A percentile compares a stretch with the other conserved stretches of the same genome.
Evolutionary conservation across 805 yeast genomes (phyloP).

Genomic region (Wickerhamomyces queroliae): DNA sequence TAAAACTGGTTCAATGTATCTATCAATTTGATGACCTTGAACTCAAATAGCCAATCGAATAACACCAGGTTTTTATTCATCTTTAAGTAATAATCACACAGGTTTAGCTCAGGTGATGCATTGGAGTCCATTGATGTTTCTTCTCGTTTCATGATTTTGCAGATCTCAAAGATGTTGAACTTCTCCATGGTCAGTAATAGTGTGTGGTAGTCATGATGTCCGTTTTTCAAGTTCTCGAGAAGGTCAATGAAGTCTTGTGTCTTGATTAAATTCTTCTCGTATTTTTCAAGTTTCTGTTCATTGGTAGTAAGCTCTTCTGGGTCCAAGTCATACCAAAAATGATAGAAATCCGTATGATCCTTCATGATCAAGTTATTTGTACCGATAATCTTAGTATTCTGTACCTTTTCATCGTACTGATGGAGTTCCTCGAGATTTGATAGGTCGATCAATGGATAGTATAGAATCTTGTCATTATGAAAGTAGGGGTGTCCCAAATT

Average conservation of each 20-base stretch:
- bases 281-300: constrained; percentile 4
- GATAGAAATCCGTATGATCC: constrained; percentile 50
- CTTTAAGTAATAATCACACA: constrained; percentile 25
- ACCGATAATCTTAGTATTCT: constrained; percentile 45
- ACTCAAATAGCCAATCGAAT: constrained; percentile 28
- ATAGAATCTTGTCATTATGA: constrained; percentile 34
- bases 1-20: constrained; percentile 13
- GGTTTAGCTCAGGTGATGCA: constrained; percentile 13
- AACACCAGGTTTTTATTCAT: constrained; percentile 26
- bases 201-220: constrained; percentile 24
- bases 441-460: constrained; percentile 57
- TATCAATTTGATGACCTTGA: constrained; percentile 18
- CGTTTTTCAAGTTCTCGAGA: constrained; percentile 6
- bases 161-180: constrained; percentile 26
- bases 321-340: constrained; percentile 57
- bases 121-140: constrained; percentile 5
- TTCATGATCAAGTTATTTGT: constrained; percentile 64
- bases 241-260: constrained; percentile 17
- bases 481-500: constrained; percentile 36
- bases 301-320: constrained; percentile 26
- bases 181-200: constrained; percentile 22
- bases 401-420: constrained; percentile 15
- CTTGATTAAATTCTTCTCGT: constrained; percentile 14
- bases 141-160: constrained; percentile 19
- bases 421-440: constrained; percentile 44